These are phyloP conservation scores for Blastomyces parvus DNA, from an alignment of 2,329 filamentous ascomycete species.

Conservation along the genomic window DNA sequence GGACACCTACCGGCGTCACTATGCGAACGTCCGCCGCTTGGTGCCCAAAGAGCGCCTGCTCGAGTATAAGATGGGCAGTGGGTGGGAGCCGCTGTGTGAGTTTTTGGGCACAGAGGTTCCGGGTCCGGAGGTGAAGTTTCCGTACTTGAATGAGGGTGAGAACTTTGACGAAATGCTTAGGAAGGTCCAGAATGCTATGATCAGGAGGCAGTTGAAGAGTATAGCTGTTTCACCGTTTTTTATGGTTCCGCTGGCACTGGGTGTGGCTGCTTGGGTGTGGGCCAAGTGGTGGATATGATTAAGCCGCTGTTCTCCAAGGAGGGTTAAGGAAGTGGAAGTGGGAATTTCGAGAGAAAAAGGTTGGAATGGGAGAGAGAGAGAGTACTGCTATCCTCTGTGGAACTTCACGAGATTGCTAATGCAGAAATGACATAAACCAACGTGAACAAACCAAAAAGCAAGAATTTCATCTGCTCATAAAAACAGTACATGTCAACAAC, in stretches of 20 bases:
- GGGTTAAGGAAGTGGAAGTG: not conserved
- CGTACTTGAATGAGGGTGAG: conserved; percentile 9
- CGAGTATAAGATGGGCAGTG: conserved; percentile 26
- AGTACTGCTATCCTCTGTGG: not conserved
- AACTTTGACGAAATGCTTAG: not conserved
- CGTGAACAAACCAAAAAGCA: not conserved
- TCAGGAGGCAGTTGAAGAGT: not conserved
- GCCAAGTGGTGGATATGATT: not conserved
- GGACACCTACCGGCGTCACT: conserved; percentile 2
- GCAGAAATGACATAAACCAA: not conserved
- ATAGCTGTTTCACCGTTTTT: not conserved
- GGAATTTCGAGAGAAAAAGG: not conserved
- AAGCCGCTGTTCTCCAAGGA: not conserved
- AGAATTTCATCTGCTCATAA: not conserved
- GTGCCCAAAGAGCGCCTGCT: conserved; percentile 13
- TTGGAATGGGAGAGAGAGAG: not conserved
- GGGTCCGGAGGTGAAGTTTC: conserved; percentile 9
- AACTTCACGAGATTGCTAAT: not conserved
- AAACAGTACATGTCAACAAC: not conserved
- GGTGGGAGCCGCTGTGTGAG: conserved; percentile 36
- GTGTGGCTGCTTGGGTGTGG: not conserved
- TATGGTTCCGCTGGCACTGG: not conserved
- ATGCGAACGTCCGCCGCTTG: not conserved
- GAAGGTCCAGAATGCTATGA: not conserved
- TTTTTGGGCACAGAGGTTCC: conserved; percentile 13